Evolutionary conservation across 495 filamentous ascomycete genomes (phyloP).

Genomic region (Chaetomidium leptoderma): DNA sequence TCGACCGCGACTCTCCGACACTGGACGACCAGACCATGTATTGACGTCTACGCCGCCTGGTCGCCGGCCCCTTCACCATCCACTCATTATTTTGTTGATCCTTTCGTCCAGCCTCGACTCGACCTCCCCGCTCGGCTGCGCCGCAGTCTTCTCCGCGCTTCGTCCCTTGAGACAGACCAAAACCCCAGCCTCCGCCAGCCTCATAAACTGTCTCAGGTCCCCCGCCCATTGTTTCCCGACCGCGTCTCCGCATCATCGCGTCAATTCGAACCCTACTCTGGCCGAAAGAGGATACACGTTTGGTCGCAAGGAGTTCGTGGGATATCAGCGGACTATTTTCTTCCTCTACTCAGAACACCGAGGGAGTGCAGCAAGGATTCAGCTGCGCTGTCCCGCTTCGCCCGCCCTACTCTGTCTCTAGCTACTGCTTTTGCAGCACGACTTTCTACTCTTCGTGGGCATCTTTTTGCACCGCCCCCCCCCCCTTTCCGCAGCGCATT

Average conservation of each 20-base stretch:
- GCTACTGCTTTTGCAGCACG: background rate
- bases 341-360: background rate
- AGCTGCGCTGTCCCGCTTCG: slow-evolving; percentile 35
- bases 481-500: background rate
- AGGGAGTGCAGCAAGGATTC: slow-evolving; percentile 26
- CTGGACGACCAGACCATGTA: slow-evolving; percentile 14
- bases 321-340: slow-evolving; percentile 4
- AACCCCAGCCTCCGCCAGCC: slow-evolving; percentile 14
- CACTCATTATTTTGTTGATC: slow-evolving; percentile 13
- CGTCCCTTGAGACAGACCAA: background rate
- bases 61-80: slow-evolving; percentile 7
- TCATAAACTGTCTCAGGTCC: background rate
- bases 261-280: background rate
- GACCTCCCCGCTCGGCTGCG: slow-evolving; percentile 19
- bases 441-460: background rate
- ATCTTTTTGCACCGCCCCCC: too few species aligned
- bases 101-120: slow-evolving; percentile 1
- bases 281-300: background rate
- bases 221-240: slow-evolving; percentile 1
- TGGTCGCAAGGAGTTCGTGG: slow-evolving; percentile 2
- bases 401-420: slow-evolving; percentile 7
- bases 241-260: background rate
- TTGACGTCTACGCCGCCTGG: slow-evolving; percentile 14
- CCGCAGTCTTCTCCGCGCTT: slow-evolving; percentile 20
- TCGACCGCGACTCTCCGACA: background rate